Evolutionary conservation across 2,329 filamentous ascomycete genomes (phyloP).

Genomic region (Microascus cirrosus): DNA sequence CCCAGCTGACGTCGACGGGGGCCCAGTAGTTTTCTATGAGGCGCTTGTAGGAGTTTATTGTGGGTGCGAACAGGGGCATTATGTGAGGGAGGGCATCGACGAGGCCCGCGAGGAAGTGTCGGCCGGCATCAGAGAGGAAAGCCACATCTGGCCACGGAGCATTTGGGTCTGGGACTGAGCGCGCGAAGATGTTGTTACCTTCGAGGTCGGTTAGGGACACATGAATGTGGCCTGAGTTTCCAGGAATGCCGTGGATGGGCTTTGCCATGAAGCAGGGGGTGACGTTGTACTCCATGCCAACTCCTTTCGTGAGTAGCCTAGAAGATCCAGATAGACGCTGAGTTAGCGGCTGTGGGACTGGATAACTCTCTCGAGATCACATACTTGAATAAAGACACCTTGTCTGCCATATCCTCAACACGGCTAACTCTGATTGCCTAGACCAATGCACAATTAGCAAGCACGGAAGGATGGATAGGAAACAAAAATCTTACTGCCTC

Average conservation of each 20-base stretch:
- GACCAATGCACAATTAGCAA: not conserved
- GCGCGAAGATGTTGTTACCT: conserved; percentile 77
- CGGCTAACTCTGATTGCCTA: conserved; percentile 84
- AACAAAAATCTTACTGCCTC: conserved; percentile 45
- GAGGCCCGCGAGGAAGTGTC: conserved; percentile 86
- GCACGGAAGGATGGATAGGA: not conserved
- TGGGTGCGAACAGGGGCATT: conserved; percentile 91
- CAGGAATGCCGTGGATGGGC: conserved; percentile 78
- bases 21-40: conserved; percentile 99
- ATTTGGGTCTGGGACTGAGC: conserved; percentile 59
- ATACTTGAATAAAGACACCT: conserved; percentile 81
- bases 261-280: conserved; percentile 99
- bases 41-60: conserved; percentile 95
- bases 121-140: conserved; percentile 74
- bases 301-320: conserved; percentile 72
- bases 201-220: conserved; percentile 71
- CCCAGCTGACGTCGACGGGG: conserved; percentile 94
- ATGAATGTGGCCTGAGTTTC: conserved; percentile 94
- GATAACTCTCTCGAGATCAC: conserved; percentile 13
- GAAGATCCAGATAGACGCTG: too few relatives aligned
- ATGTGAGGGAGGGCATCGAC: conserved; percentile 83
- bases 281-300: conserved; percentile 78
- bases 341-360: not conserved
- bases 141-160: conserved; percentile 66
- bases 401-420: conserved; percentile 81